A percentile compares a stretch with the other conserved stretches of the same genome.
phyloP scores from a whole-genome alignment of 805 yeast genomes.

The Debaryomyces maramus region DNA sequence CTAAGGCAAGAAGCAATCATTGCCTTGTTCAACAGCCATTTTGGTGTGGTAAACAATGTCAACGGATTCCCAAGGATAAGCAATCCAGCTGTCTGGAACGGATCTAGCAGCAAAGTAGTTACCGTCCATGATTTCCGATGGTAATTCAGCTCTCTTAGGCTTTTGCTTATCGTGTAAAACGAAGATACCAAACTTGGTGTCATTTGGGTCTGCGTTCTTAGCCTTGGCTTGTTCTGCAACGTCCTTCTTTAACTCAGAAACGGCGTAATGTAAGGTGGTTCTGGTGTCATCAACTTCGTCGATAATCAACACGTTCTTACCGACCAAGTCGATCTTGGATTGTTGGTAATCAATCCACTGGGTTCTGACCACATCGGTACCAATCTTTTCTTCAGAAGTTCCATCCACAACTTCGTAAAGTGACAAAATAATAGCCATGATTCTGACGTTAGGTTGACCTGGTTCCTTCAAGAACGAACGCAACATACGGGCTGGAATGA shows the following conservation, averaged over 20 bases:
- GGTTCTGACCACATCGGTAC: conserved; percentile 69
- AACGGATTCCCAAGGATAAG: conserved; percentile 83
- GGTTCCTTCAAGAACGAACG: conserved; percentile 89
- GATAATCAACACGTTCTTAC: conserved; percentile 69
- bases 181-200: conserved; percentile 69
- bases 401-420: conserved; percentile 82
- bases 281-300: conserved; percentile 89
- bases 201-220: conserved; percentile 45
- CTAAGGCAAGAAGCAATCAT: conserved; percentile 53
- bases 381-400: conserved; percentile 51
- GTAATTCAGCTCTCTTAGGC: conserved; percentile 70
- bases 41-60: conserved; percentile 74
- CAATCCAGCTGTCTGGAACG: conserved; percentile 81
- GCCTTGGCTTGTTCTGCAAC: conserved; percentile 59
- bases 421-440: conserved; percentile 92
- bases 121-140: conserved; percentile 59
- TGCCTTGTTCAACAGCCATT: conserved; percentile 73
- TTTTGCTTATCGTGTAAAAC: conserved; percentile 77
- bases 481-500: conserved; percentile 94
- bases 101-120: conserved; percentile 72
- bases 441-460: conserved; percentile 84
- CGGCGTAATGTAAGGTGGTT: conserved; percentile 79
- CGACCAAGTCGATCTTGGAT: conserved; percentile 59
- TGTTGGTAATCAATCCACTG: conserved; percentile 82
- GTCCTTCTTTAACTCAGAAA: conserved; percentile 72